Percentiles rank a stretch among this genome's conserved stretches.
Evolutionary conservation across 148 eudicot genomes (phyloP).

Genomic region (Camellia granthamiana): DNA sequence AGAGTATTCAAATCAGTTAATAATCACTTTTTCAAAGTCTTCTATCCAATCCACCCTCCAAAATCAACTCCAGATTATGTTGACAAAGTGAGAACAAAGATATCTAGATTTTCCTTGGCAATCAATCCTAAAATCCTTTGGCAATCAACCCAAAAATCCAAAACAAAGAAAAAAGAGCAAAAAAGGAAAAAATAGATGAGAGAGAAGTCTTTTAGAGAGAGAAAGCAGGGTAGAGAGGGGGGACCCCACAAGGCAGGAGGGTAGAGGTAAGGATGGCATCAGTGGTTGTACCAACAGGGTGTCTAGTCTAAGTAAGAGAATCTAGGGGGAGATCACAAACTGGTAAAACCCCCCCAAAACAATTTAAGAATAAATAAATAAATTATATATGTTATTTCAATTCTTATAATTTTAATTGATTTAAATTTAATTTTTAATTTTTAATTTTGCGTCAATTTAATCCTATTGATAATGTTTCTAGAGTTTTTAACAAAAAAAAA

Average conservation of each 20-base stretch:
- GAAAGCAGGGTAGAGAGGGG: neutral
- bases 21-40: constrained; percentile 15
- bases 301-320: constrained; percentile 22
- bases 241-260: constrained; percentile 2
- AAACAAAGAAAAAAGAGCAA: constrained; percentile 4
- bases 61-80: constrained; percentile 18
- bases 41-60: neutral
- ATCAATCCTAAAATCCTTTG: constrained; percentile 16
- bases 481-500: too few relatives aligned
- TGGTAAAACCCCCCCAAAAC: neutral
- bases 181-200: neutral
- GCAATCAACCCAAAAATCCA: constrained; percentile 18
- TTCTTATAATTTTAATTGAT: too few relatives aligned
- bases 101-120: constrained; percentile 18
- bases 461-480: too few relatives aligned
- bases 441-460: too few relatives aligned
- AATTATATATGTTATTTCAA: too few relatives aligned
- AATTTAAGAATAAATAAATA: too few relatives aligned
- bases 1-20: neutral
- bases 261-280: constrained; percentile 3
- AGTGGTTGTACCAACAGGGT: constrained; percentile 25
- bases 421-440: too few relatives aligned
- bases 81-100: constrained; percentile 19
- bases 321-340: constrained; percentile 31
- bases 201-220: constrained; percentile 9